phyloP scores from a whole-genome alignment of 176 grass and related monocot genomes.

The Pontederia paniculata region DNA sequence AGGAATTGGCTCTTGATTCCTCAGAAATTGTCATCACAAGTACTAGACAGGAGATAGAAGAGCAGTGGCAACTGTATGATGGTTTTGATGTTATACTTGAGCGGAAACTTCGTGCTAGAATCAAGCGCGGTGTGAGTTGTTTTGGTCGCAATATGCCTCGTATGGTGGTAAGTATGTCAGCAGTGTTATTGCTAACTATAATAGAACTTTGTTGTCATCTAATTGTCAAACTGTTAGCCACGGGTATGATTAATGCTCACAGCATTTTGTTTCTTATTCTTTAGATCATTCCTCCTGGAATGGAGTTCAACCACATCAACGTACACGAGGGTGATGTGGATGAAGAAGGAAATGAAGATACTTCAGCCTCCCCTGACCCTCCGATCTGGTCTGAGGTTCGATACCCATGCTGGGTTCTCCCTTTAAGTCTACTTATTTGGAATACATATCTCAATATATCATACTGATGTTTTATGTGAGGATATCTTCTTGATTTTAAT shows the following conservation, averaged over 20 bases:
- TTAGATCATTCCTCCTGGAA: slow-evolving; percentile 66
- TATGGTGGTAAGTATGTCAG: slow-evolving; percentile 58
- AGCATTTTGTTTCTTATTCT: neutral
- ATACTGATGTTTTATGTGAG: neutral
- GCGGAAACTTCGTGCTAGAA: slow-evolving; percentile 51
- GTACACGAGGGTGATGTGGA: slow-evolving; percentile 59
- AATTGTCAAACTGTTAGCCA: neutral
- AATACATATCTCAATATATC: neutral
- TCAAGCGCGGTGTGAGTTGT: slow-evolving; percentile 57
- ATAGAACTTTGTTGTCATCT: neutral
- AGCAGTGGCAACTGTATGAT: slow-evolving; percentile 68
- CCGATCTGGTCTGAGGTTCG: slow-evolving; percentile 64
- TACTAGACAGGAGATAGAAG: slow-evolving; percentile 73
- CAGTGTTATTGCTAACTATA: neutral
- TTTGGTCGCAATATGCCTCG: slow-evolving; percentile 74
- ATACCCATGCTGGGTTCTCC: neutral
- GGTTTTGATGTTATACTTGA: slow-evolving; percentile 77
- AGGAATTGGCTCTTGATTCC: slow-evolving; percentile 61
- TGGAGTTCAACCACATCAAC: slow-evolving; percentile 54
- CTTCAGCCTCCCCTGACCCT: slow-evolving; percentile 45
- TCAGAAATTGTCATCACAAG: slow-evolving; percentile 72
- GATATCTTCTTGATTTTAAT: neutral
- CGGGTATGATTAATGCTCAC: neutral
- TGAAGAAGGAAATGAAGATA: slow-evolving; percentile 49
- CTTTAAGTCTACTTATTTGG: neutral